Evolutionary conservation across 2,329 filamentous ascomycete species (phyloP), one percentile per base, ranked within the genome.

Genomic region (Hirsutella rhossiliensis): DNA sequence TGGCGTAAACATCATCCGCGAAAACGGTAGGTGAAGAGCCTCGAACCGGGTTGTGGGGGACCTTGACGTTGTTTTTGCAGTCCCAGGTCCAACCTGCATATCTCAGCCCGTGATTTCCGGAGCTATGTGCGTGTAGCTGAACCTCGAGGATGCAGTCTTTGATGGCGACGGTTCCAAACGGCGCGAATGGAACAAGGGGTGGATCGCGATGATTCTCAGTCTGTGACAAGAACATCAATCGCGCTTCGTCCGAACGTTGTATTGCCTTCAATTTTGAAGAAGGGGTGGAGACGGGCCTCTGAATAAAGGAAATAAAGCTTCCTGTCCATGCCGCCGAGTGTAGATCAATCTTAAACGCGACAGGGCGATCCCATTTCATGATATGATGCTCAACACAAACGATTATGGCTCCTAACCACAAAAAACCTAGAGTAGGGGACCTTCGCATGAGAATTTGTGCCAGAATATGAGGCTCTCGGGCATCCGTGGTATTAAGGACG

Each of bases 131-230:
- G 18, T 48, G 43, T 18, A 50, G 3, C 38, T 49, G 45, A 15
- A 50, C 47, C 12, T 49, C 49, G n/a, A 50, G 40, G 17, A 36
- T 34, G 13, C 40, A 50, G 41, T 50, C 48, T 15, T 28, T 45
- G 11, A 45, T 38, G 2, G 43, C 27, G 17, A 40, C 40, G 30
- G 38, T 40, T 11, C 43, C 43, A 37, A 44, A 44, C 11, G 43
- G 46, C 39, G 34, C 13, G 30, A 48, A 45, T 17, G 43, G 46
- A 36, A 44, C 43, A 15, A 48, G 43, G 9, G 41, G 46, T 11
- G 43, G 43, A 4, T 11, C 17, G 29, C 38, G 3, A 42, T 48
- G 41, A 42, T 40, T 11, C 5, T 42, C 20, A 11, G n/a, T 32
- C 39, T 48, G 43, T 20, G 46, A 42, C 9, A 48, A 38, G 17